Evolutionary conservation across 306 rosid species (phyloP).

Genomic region (Inga oerstediana): DNA sequence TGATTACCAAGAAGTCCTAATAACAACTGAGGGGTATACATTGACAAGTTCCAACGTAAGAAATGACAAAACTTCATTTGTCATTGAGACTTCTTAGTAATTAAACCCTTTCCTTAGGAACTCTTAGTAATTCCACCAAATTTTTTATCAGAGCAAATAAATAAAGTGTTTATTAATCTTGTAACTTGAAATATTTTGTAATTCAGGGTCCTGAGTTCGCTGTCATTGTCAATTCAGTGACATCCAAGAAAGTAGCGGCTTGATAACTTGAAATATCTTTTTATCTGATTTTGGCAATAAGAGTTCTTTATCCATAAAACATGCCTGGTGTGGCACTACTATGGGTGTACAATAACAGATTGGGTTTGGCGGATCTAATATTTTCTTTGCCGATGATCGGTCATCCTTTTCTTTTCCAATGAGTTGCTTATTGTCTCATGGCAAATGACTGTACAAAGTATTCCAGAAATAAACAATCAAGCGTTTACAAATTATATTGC

Average conservation of each 20-base stretch:
- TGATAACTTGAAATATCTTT: slow-evolving; percentile 36
- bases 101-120: no score
- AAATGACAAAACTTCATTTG: no score
- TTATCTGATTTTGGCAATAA: slow-evolving; percentile 33
- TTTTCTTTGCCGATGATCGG: slow-evolving; percentile 27
- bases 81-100: no score
- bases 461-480: slow-evolving; percentile 10
- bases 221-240: slow-evolving; percentile 77
- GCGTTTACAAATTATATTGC: slow-evolving; percentile 23
- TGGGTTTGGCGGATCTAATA: slow-evolving; percentile 35
- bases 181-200: slow-evolving; percentile 32
- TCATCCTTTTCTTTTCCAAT: slow-evolving; percentile 41
- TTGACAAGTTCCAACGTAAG: no score
- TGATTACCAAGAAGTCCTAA: no score
- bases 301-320: slow-evolving; percentile 34
- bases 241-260: slow-evolving; percentile 93
- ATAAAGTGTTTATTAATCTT: slow-evolving; percentile 2
- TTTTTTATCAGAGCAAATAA: not conserved
- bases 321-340: slow-evolving; percentile 32
- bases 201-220: slow-evolving; percentile 95
- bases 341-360: slow-evolving; percentile 22
- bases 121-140: not conserved
- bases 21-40: no score
- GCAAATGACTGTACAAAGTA: slow-evolving; percentile 33
- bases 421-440: slow-evolving; percentile 37